Evolutionary conservation across 768 basidiomycete species (phyloP), one percentile per base, ranked within the genome.

Genomic region (Mycena pura): DNA sequence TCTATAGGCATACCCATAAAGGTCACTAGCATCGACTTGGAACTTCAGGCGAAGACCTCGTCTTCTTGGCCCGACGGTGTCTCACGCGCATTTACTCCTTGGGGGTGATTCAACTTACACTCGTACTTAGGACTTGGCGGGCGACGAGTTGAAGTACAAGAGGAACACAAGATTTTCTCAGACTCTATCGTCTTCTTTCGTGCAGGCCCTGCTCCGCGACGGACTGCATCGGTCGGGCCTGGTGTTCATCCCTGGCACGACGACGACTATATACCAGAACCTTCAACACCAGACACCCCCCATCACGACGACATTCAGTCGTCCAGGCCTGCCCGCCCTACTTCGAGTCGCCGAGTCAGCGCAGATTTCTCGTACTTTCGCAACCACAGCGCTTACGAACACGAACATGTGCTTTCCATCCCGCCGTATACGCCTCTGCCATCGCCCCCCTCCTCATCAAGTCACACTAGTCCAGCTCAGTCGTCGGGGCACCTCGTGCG

Each of bases 31-130:
- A 95, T 99, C 57, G 89, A 89, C 55, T 80, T 97, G 36, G 86
- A 89, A 71, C 76, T 99, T 21, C 79, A 87, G 43, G 95, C 92
- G 3, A 89, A 80, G 59, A 81, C 88, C 3, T 76, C 81, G 22
- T 91, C 88, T 5, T 83, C 86, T 34, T 97, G 94, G 90, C 88
- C 90, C 2, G 95, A 97, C 83, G 93, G 96, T 95, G 61, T 50
- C 82, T 71, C 11, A n/a, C 31, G 29, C 32, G 32, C 43, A 29
- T 38, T 38, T 43, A 53, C 21, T 59, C 57, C 57, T 43, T 25
- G 27, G 14, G n/a, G 39, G 57, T 57, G 56, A 51, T 36, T 19
- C 52, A 55, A 38, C 46, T 51, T 40, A 8, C 11, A 43, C 8
- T 38, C 39, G 39, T 24, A 29, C 34, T 14, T 56, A 84, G 82